phyloP scores from a whole-genome alignment of 768 basidiomycete genomes.

The Suillus subalutaceus region DNA sequence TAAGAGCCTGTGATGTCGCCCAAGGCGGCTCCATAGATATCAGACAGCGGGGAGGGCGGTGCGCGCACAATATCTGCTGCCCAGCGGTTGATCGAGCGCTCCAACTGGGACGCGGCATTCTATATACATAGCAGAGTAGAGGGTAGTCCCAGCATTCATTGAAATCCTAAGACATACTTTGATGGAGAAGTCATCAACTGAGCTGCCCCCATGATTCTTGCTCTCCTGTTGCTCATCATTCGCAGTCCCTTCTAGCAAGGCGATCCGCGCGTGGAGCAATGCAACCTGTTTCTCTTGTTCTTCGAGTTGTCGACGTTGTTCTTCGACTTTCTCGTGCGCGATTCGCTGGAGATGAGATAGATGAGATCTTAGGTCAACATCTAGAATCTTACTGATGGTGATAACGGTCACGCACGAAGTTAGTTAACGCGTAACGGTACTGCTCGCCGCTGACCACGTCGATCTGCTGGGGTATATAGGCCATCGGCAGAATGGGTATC shows the following conservation, averaged over 20 bases:
- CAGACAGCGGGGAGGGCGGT: slow-evolving; percentile 55
- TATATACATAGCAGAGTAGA: slow-evolving; percentile 30
- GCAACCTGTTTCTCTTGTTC: slow-evolving; percentile 87
- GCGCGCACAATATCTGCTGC: slow-evolving; percentile 71
- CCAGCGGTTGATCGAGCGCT: slow-evolving; percentile 86
- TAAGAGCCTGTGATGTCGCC: slow-evolving; percentile 57
- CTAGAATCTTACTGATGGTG: not conserved
- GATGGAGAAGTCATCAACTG: slow-evolving; percentile 88
- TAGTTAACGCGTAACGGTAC: slow-evolving; percentile 81
- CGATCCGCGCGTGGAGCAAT: slow-evolving; percentile 67
- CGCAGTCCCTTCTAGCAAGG: slow-evolving; percentile 67
- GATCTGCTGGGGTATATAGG: slow-evolving; percentile 21
- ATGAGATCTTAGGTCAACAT: not conserved
- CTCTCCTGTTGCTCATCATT: slow-evolving; percentile 36
- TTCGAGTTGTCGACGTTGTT: slow-evolving; percentile 75
- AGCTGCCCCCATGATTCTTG: slow-evolving; percentile 52
- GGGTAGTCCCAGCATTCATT: not conserved
- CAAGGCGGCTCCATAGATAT: slow-evolving; percentile 61
- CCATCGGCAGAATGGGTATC: slow-evolving; percentile 11
- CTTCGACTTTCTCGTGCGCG: slow-evolving; percentile 88
- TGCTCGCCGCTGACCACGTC: slow-evolving; percentile 57
- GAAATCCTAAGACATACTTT: slow-evolving; percentile 49
- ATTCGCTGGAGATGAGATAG: slow-evolving; percentile 54
- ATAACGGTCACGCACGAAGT: slow-evolving; percentile 59
- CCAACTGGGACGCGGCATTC: slow-evolving; percentile 83